phyloP scores from a whole-genome alignment of 169 alveolate species.

The Plasmodium coatneyi region DNA sequence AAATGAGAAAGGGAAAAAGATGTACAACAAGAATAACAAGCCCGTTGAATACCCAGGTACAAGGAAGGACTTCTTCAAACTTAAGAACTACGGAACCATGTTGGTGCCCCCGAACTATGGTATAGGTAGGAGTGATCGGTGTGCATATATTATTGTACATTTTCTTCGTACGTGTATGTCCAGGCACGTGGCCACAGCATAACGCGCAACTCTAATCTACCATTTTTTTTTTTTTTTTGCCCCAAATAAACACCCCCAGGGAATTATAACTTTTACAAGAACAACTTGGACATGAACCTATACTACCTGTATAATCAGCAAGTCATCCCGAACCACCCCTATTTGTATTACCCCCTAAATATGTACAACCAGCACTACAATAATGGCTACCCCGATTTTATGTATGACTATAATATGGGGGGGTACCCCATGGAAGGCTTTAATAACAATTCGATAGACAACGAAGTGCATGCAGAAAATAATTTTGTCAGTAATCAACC shows the following conservation, averaged over 20 bases:
- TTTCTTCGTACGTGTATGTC: not conserved
- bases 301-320: slow-evolving; percentile 49
- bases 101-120: slow-evolving; percentile 13
- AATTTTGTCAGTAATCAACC: slow-evolving; percentile 9
- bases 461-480: slow-evolving; percentile 31
- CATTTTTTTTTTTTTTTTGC: not conserved
- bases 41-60: slow-evolving; percentile 11
- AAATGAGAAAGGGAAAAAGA: slow-evolving; percentile 58
- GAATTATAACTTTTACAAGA: slow-evolving; percentile 40
- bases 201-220: not conserved
- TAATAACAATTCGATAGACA: not conserved
- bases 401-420: slow-evolving; percentile 31
- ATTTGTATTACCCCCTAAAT: slow-evolving; percentile 36
- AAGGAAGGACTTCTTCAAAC: slow-evolving; percentile 32
- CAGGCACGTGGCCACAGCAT: not conserved
- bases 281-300: slow-evolving; percentile 54
- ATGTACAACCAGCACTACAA: slow-evolving; percentile 7
- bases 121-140: not conserved
- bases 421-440: slow-evolving; percentile 15
- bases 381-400: slow-evolving; percentile 37
- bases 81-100: slow-evolving; percentile 1
- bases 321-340: slow-evolving; percentile 7
- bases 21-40: slow-evolving; percentile 22
- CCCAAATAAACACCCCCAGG: not conserved
- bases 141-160: not conserved